Evolutionary conservation across 345 rosid genomes (phyloP).

Genomic region (Populus pruinosa): DNA sequence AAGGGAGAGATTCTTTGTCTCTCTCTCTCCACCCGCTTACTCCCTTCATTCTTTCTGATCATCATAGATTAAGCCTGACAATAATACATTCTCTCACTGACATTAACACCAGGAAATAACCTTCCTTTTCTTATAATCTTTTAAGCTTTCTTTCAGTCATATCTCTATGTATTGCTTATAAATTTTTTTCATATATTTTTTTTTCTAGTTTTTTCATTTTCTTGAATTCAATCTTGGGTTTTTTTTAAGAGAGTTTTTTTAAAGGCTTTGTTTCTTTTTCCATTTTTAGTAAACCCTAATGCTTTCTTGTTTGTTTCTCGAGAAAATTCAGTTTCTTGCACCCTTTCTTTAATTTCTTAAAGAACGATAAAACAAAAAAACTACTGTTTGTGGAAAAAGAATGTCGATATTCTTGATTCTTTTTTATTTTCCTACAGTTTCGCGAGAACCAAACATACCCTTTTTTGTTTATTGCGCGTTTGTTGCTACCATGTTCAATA

Average conservation of each 20-base stretch:
- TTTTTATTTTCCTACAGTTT: not conserved
- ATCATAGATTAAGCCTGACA: not conserved
- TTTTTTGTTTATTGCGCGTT: not conserved
- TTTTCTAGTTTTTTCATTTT: too few species aligned
- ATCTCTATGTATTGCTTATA: not conserved
- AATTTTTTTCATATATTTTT: not conserved
- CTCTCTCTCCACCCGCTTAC: conserved; percentile 36
- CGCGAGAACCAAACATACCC: not conserved
- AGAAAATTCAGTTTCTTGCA: not conserved
- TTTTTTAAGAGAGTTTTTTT: not conserved
- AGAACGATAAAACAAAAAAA: not conserved
- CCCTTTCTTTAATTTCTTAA: too few species aligned
- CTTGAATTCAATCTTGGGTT: not conserved
- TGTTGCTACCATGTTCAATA: not conserved
- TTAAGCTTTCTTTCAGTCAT: not conserved
- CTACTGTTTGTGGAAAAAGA: not conserved
- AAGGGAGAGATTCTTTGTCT: not conserved
- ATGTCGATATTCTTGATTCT: not conserved
- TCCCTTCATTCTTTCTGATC: not conserved
- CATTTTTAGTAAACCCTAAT: conserved; percentile 10
- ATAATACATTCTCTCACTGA: conserved; percentile 16
- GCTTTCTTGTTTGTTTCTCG: conserved; percentile 7
- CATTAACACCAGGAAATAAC: conserved; percentile 3
- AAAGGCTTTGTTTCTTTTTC: not conserved
- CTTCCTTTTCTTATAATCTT: not conserved